These are phyloP conservation scores for Vanilla planifolia DNA, from an alignment of 106 monocot genomes.

Conservation along the genomic window DNA sequence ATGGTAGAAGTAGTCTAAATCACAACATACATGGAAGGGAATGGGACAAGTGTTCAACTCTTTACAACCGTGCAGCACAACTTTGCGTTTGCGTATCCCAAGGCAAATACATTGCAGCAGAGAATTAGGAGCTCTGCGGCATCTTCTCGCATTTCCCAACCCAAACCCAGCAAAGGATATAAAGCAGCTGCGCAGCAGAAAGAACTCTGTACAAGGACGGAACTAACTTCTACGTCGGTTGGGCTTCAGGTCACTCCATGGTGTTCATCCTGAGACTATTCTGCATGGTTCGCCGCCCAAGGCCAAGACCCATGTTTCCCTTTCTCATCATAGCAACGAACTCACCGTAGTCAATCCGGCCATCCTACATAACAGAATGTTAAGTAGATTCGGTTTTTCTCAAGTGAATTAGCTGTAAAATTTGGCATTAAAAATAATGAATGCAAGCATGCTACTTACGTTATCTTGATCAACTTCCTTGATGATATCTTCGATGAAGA, in stretches of 20 bases:
- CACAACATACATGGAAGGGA: too few relatives aligned
- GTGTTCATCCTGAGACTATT: conserved; percentile 31
- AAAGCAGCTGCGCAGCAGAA: too few relatives aligned
- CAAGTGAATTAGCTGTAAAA: background rate
- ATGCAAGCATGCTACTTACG: conserved; percentile 25
- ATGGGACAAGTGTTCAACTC: too few relatives aligned
- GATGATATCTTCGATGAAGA: conserved; percentile 45
- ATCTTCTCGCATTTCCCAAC: too few relatives aligned
- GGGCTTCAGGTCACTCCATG: conserved; percentile 10
- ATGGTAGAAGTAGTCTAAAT: too few relatives aligned
- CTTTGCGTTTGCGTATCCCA: too few relatives aligned
- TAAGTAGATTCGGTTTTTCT: background rate
- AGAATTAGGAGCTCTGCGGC: too few relatives aligned
- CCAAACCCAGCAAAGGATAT: too few relatives aligned
- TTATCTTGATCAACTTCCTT: conserved; percentile 75
- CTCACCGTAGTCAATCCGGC: conserved; percentile 41
- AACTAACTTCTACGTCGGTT: too few relatives aligned
- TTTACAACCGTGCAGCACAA: too few relatives aligned
- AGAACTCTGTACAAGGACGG: too few relatives aligned
- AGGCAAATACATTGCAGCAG: too few relatives aligned
- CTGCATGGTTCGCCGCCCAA: conserved; percentile 30
- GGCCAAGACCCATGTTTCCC: conserved; percentile 16
- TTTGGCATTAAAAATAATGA: background rate
- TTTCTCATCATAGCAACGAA: conserved; percentile 52
- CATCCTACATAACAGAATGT: conserved; percentile 18